Evolutionary conservation across 2,329 filamentous ascomycete species (phyloP), one percentile per base, ranked within the genome.

Genomic region (Fusarium tanahbumbuense): DNA sequence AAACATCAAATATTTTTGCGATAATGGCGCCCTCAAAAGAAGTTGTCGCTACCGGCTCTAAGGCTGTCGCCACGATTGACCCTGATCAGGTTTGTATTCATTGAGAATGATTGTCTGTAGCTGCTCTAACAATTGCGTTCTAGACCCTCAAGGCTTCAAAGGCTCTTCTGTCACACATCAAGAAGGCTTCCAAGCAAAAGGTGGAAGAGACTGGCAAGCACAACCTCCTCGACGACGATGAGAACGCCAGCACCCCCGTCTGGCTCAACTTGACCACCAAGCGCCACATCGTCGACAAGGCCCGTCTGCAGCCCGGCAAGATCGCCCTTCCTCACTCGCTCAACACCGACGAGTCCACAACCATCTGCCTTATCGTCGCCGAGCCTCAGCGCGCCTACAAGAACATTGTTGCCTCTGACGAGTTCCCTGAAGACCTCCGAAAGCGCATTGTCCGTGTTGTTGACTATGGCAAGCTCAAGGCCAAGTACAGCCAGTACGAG

Each of bases 401-500:
- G 85, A 91, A 98, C 80, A 86, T 97, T 47, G 87, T 98, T 69
- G 90, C 89, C 54, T 88, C 91, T 58, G 87, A 91, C 44, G 87
- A 89, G 28, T 94, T 93, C 83, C 92, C 92, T 32, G 83, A 85
- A 60, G 85, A 86, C 48, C 85, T 93, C 67, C 85, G 88, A 75
- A 86, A 88, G 77, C 88, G 89, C 73, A 90, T 95, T 76, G 90
- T 89, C 54, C 87, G 90, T 71, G 88, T 99, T 47, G 91, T 98
- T 75, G 93, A 94, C 75, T 83, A 94, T 72, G 86, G 87, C 75
- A 97, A 98, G 81, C 85, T 99, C 68, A 83, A 83, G 77, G 87
- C 91, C 74, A 95, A 96, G 83, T 98, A 92, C 86, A 91, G 92
- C 84, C 89, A 92, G 66, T 99, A 93, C 81, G 96, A 99, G 83